These are phyloP conservation scores for Mycosarcoma maydis DNA, from an alignment of 1,284 basidiomycete genomes.

Conservation along the genomic window DNA sequence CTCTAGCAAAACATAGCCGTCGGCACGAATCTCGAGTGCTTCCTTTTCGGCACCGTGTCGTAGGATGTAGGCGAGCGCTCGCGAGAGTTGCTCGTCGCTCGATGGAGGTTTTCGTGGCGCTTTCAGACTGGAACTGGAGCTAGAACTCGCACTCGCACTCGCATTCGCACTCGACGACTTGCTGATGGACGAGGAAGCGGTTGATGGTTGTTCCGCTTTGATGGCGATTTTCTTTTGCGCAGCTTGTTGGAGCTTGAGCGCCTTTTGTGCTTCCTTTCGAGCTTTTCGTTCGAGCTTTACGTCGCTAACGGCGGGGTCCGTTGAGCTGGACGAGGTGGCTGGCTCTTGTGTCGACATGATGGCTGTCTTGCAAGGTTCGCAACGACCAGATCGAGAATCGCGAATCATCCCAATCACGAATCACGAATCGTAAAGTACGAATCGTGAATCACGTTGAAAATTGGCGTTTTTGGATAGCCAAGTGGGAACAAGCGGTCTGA, in stretches of 20 bases:
- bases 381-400: too few species aligned
- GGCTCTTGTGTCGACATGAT: background rate
- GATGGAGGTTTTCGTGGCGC: background rate
- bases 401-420: too few species aligned
- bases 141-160: too few species aligned
- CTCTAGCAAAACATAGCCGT: conserved; percentile 80
- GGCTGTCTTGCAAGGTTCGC: too few species aligned
- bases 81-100: conserved; percentile 71
- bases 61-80: conserved; percentile 83
- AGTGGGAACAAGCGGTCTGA: too few species aligned
- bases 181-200: conserved; percentile 1
- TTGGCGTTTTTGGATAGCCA: too few species aligned
- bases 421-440: too few species aligned
- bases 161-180: background rate
- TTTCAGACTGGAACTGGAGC: too few species aligned
- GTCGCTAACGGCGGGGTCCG: background rate
- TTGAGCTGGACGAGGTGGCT: background rate
- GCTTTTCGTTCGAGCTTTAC: conserved; percentile 42
- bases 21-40: conserved; percentile 76
- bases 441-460: too few species aligned
- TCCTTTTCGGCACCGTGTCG: conserved; percentile 84
- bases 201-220: background rate
- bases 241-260: conserved; percentile 22
- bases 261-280: conserved; percentile 49
- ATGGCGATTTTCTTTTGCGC: conserved; percentile 28